Evolutionary conservation across 2,329 filamentous ascomycete species (phyloP).

Genomic region (Paraphaeosphaeria minitans): DNA sequence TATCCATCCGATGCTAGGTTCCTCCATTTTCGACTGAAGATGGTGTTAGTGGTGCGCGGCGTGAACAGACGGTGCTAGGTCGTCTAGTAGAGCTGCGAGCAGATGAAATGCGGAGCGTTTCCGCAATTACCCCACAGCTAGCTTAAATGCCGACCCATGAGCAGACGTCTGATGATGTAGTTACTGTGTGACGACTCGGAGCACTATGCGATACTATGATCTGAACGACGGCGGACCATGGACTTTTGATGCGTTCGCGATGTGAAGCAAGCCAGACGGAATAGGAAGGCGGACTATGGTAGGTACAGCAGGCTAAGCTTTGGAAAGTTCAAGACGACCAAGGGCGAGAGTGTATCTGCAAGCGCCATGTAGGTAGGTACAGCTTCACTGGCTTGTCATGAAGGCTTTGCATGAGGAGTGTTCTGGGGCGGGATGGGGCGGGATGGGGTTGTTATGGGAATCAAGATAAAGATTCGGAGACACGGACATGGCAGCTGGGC

Average conservation of each 20-base stretch:
- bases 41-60: neutral
- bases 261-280: neutral
- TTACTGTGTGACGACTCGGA: neutral
- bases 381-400: neutral
- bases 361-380: neutral
- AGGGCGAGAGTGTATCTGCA: neutral
- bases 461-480: neutral
- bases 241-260: neutral
- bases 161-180: neutral
- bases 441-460: neutral
- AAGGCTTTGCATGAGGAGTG: neutral
- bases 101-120: conserved; percentile 17
- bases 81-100: neutral
- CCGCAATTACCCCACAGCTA: conserved; percentile 26
- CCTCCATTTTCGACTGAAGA: conserved; percentile 15
- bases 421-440: neutral
- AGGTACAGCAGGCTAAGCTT: neutral
- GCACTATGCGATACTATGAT: neutral
- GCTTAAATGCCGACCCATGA: conserved; percentile 17
- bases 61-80: neutral
- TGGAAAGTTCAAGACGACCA: conserved; percentile 6
- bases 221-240: neutral
- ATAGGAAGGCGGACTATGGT: neutral
- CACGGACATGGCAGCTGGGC: neutral
- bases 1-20: conserved; percentile 22